Evolutionary conservation across 176 grass and related monocot species (phyloP).

Genomic region (Zizania latifolia): DNA sequence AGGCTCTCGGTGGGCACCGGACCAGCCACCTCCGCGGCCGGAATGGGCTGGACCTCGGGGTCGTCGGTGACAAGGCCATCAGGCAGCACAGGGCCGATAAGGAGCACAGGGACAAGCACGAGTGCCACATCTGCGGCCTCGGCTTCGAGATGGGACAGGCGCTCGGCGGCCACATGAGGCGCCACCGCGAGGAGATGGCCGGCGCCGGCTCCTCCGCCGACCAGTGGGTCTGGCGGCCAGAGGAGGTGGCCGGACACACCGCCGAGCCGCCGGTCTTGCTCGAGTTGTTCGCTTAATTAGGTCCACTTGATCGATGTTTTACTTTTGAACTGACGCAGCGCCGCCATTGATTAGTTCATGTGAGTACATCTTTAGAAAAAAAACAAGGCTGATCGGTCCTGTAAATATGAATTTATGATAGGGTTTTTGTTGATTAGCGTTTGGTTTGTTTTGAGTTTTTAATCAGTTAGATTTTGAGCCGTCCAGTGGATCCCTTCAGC

Average conservation of each 20-base stretch:
- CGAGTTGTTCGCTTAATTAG: slow-evolving; percentile 23
- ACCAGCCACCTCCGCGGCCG: slow-evolving; percentile 50
- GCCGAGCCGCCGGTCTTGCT: slow-evolving; percentile 20
- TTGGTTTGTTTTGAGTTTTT: too few relatives aligned
- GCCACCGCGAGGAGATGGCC: slow-evolving; percentile 33
- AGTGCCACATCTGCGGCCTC: slow-evolving; percentile 47
- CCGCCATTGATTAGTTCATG: neutral
- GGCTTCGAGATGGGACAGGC: slow-evolving; percentile 59
- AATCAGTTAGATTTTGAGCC: neutral
- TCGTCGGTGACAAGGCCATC: slow-evolving; percentile 19
- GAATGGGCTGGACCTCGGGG: slow-evolving; percentile 37
- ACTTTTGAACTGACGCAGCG: neutral
- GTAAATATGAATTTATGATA: neutral
- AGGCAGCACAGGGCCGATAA: slow-evolving; percentile 19
- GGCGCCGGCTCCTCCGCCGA: neutral
- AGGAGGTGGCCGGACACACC: neutral
- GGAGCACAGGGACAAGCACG: slow-evolving; percentile 3
- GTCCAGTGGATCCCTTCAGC: neutral
- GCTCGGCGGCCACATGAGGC: slow-evolving; percentile 55
- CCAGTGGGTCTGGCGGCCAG: slow-evolving; percentile 20
- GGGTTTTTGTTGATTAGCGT: neutral
- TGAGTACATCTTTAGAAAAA: slow-evolving; percentile 14
- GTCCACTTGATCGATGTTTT: neutral
- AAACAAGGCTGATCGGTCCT: neutral
- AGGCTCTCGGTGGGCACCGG: neutral